These are phyloP conservation scores for Lablab purpureus DNA, from an alignment of 306 rosid genomes.

Conservation along the genomic window DNA sequence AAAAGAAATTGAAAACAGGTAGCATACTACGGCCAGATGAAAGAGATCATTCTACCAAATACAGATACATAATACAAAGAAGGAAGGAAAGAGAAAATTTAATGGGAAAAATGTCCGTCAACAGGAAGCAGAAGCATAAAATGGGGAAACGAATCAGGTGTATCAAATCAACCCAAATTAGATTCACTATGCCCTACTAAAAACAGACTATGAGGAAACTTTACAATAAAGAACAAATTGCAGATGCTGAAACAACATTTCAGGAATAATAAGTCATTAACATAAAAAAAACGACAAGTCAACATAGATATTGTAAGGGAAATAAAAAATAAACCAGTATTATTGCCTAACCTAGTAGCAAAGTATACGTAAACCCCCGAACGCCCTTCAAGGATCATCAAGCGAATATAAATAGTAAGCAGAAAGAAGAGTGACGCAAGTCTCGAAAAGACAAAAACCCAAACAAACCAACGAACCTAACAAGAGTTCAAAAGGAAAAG, in stretches of 20 bases:
- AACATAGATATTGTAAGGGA: background rate
- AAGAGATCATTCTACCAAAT: background rate
- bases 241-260: constrained; percentile 27
- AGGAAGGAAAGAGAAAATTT: background rate
- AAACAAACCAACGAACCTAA: too few species aligned
- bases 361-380: constrained; percentile 25
- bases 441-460: background rate
- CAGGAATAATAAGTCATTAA: background rate
- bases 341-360: constrained; percentile 19
- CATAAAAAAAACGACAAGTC: constrained; percentile 9
- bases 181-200: background rate
- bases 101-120: background rate
- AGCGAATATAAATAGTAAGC: background rate
- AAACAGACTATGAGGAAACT: background rate
- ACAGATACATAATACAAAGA: background rate
- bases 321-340: background rate
- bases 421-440: background rate
- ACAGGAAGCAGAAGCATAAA: background rate
- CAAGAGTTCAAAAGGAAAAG: too few species aligned
- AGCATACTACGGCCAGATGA: background rate
- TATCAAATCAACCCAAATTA: background rate
- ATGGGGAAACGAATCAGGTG: constrained; percentile 1
- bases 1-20: background rate
- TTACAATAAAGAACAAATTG: background rate
- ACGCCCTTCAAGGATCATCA: background rate